Evolutionary conservation across 148 eudicot genomes (phyloP), one percentile per base, ranked within the genome.

Genomic region (Simmondsia chinensis): DNA sequence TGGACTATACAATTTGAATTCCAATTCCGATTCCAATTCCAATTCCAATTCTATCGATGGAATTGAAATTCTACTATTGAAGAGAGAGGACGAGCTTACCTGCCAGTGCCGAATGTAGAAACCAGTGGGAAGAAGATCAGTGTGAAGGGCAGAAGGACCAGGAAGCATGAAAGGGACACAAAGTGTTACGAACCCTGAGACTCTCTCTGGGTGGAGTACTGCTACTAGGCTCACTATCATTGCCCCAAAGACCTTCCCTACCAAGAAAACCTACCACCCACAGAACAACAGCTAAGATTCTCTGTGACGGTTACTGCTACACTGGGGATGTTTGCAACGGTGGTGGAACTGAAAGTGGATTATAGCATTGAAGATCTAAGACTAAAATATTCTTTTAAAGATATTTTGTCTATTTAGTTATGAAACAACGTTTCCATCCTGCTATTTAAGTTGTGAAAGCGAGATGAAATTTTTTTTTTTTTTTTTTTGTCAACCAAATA

Each of bases 211-310:
- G 50, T 73, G 37, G 17, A 56, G 65, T 29, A 60, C 57, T 15
- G 71, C 50, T 39, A 73, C 38, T 16, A 43, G 15, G 32, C 54
- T 60, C 35, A 43, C 52, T 12, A 59, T 45, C 28, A 39, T 6
- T 16, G 49, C 65, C 23, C 68, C 79, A 49, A 60, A 73, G 33
- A 69, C 79, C 52, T 73, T 73, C 6, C 48, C 71, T 4, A 73
- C 62, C 25, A 73, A 46, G 21, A 64, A 60, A 33, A 48, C 65
- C 75, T 73, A 65, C 12, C 30, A 28, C 11, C 31, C 9, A 5
- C 31, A 28, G 31, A 5, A 9, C 31, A 5, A 28, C 5, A 5
- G 9, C 9, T 28, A 5, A 5, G 9, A 28, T 28, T 28, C 6
- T 5, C 31, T 28, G 5, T 5, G 31, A 9, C 9, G 6, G 9